Conservation (phyloP, 2,329 filamentous ascomycete genomes). For the Neonectria ditissima region DNA sequence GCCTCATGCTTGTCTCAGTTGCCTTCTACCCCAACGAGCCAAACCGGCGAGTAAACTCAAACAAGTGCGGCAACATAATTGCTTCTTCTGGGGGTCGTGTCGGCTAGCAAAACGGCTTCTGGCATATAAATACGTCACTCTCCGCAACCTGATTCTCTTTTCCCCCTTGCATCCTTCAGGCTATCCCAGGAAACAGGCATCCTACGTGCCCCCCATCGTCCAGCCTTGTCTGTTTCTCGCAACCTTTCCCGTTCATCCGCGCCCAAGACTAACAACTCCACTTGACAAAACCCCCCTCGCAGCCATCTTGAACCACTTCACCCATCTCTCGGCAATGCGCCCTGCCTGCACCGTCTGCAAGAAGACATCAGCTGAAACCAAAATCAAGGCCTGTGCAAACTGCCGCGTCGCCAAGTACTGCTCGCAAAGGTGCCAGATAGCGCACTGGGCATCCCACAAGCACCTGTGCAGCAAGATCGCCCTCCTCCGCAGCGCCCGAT, state of each 20-base stretch:
- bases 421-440: conserved; percentile 63
- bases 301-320: too few species aligned
- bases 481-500: background rate
- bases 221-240: background rate
- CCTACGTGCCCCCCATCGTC: too few species aligned
- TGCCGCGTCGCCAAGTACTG: conserved; percentile 63
- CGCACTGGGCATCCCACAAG: too few species aligned
- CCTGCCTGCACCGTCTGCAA: conserved; percentile 45
- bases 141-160: background rate
- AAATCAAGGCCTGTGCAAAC: conserved; percentile 58
- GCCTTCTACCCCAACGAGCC: background rate
- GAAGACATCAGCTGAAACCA: conserved; percentile 44
- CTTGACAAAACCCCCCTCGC: too few species aligned
- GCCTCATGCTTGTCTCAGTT: background rate
- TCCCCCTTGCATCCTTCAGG: background rate
- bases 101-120: background rate
- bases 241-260: background rate
- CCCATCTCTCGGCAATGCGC: background rate
- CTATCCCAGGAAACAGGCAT: background rate
- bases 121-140: background rate
- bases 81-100: background rate
- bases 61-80: background rate
- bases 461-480: conserved; percentile 53
- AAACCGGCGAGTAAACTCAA: background rate
- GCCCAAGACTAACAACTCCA: background rate